Evolutionary conservation across 2,329 filamentous ascomycete species (phyloP).

Genomic region (Fusarium algeriense): DNA sequence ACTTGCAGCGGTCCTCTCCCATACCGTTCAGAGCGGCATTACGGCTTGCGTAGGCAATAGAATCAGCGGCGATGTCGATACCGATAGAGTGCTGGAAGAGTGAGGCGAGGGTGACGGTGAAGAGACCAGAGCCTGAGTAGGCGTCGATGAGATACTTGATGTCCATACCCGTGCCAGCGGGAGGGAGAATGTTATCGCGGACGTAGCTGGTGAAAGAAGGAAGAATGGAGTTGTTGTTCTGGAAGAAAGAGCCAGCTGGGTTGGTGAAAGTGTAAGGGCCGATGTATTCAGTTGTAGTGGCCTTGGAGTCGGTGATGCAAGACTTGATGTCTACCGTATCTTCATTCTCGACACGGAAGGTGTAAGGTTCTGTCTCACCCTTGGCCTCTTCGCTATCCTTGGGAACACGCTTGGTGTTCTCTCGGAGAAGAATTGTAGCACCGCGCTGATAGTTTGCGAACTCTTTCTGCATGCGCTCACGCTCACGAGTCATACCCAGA

Average conservation of each 20-base stretch:
- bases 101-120: conserved; percentile 91
- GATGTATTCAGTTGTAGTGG: conserved; percentile 87
- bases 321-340: conserved; percentile 82
- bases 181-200: conserved; percentile 78
- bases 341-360: conserved; percentile 63
- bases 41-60: conserved; percentile 80
- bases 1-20: conserved; percentile 74
- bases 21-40: conserved; percentile 86
- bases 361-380: conserved; percentile 48
- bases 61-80: conserved; percentile 87
- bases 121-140: conserved; percentile 96
- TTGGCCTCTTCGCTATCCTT: conserved; percentile 57
- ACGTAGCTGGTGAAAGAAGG: conserved; percentile 88
- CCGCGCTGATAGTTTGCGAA: conserved; percentile 80
- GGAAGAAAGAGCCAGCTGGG: conserved; percentile 95
- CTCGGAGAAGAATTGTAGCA: conserved; percentile 88
- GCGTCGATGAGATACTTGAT: conserved; percentile 95
- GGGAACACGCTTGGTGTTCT: conserved; percentile 78
- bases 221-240: conserved; percentile 99
- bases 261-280: conserved; percentile 88
- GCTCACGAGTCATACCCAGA: conserved; percentile 81
- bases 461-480: conserved; percentile 79
- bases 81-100: conserved; percentile 88
- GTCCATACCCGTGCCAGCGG: conserved; percentile 48
- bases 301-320: conserved; percentile 89